Base-by-base conservation (phyloP, 2,329 filamentous ascomycete species). In the Lachnellula hyalina region DNA sequence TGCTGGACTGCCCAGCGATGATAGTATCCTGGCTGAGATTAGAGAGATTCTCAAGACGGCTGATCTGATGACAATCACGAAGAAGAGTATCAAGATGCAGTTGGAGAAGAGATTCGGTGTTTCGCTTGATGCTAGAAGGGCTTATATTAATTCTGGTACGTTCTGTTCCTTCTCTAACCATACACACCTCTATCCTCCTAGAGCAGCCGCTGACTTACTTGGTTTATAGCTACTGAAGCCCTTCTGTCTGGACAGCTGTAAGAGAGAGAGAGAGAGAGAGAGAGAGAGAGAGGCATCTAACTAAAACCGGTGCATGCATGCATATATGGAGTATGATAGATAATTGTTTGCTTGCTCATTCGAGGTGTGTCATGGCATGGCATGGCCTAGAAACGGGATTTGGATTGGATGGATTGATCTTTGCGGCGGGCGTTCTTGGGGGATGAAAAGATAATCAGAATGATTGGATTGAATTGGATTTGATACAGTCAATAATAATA, bases 11-110 rank as follows among this genome's bases (percentile, higher is more conserved):
- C 94, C 94, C 0, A 89, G 81, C 58, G 94, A 99, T 64, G 94
- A 99, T 67, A 87, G 90, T 11, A 78, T 99, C 49, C 76, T 99
- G 59, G 86, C 90, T 0, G 94, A 99, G 78, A 99, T 99, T 65
- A 83, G 94, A 50, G 91, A 96, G 68, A 96, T 99, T 60, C 77
- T 99, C 59, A 83, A 86, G 64, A 95, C 88, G 12, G 92, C 91
- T 2, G 94, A 99, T 74, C 75, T 99, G 68, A 99, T 99, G 94
- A 92, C 84, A 4, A 90, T 99, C 44, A 99, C 94, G 62, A 99
- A 99, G 84, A 99, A 99, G 83, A 90, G 89, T 65, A 89, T 99
- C 73, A 97, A 97, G 80, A 75, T 83, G 63, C 94, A 99, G 76
- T 76, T 99, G 55, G 94, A 99, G 79, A 84, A 85, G 67, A 83